These are phyloP conservation scores for Auxenochlorella protothecoides DNA, from an alignment of 139 green algal species.

Conservation along the genomic window DNA sequence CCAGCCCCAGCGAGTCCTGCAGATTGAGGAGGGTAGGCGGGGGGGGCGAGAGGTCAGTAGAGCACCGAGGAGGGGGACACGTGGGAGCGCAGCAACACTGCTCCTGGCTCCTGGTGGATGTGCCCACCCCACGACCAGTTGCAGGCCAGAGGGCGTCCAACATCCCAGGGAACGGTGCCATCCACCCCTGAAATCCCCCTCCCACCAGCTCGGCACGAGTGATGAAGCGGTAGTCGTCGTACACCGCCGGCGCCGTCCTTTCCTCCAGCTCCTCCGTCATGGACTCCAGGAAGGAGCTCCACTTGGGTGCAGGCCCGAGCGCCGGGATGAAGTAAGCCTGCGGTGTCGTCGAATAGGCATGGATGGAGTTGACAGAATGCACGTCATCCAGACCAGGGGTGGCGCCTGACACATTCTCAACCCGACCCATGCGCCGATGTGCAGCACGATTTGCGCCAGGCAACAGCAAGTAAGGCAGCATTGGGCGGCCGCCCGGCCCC, in stretches of 20 bases:
- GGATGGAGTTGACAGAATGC: too few relatives aligned
- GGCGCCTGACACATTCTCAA: too few relatives aligned
- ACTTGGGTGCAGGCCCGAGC: conserved; percentile 83
- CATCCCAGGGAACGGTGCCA: too few relatives aligned
- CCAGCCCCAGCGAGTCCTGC: conserved; percentile 68
- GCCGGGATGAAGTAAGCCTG: conserved; percentile 78
- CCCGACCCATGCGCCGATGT: too few relatives aligned
- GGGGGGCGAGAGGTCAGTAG: background rate
- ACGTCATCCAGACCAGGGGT: too few relatives aligned
- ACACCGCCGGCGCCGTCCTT: conserved; percentile 53
- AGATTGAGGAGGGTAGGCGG: background rate
- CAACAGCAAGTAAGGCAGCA: too few relatives aligned
- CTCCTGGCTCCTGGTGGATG: background rate
- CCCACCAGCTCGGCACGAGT: conserved; percentile 26
- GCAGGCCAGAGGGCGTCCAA: too few relatives aligned
- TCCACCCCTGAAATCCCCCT: background rate
- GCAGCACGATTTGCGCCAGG: too few relatives aligned
- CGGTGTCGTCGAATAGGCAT: background rate
- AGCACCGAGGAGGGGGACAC: background rate
- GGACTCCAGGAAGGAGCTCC: conserved; percentile 92
- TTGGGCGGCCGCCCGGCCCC: too few relatives aligned
- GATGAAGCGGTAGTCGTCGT: conserved; percentile 93
- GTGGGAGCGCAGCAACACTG: background rate
- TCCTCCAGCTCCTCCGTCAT: conserved; percentile 98
- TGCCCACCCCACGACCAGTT: background rate